These are phyloP conservation scores for Aspergillus biplanus DNA, from an alignment of 495 filamentous ascomycete genomes.

Conservation along the genomic window DNA sequence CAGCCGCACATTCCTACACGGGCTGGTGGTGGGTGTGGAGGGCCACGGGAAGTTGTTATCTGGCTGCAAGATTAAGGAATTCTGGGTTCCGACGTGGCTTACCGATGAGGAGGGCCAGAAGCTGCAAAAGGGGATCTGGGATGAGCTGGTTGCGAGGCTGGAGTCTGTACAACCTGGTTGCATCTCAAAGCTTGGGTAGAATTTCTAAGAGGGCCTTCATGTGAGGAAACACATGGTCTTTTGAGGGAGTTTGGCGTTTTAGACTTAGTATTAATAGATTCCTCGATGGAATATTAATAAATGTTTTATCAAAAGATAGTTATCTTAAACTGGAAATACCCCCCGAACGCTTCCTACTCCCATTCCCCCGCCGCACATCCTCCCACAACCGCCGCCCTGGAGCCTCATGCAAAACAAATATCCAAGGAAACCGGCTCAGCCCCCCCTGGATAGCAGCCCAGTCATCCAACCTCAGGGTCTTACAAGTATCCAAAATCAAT, in stretches of 20 bases:
- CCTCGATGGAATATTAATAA: too few relatives aligned
- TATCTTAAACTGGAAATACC: neutral
- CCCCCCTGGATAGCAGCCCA: constrained; percentile 10
- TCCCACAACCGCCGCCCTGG: constrained; percentile 1
- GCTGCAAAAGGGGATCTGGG: constrained; percentile 42
- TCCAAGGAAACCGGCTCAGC: constrained; percentile 7
- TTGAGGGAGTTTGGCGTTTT: too few relatives aligned
- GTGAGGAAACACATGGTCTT: too few relatives aligned
- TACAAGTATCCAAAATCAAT: constrained; percentile 8
- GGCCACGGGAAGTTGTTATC: constrained; percentile 29
- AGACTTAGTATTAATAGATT: too few relatives aligned
- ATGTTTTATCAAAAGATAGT: too few relatives aligned
- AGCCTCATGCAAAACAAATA: constrained; percentile 9
- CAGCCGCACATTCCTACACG: constrained; percentile 33
- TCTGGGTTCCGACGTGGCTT: constrained; percentile 30
- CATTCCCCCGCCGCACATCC: neutral
- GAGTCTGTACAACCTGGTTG: constrained; percentile 27
- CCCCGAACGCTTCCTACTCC: neutral
- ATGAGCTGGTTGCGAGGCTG: constrained; percentile 32
- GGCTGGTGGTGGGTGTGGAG: constrained; percentile 26
- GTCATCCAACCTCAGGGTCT: neutral
- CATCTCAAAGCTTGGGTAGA: constrained; percentile 11
- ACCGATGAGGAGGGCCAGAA: constrained; percentile 38
- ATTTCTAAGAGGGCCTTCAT: too few relatives aligned
- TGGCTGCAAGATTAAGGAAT: constrained; percentile 32